Percentiles rank a stretch among this genome's conserved stretches.
These are phyloP conservation scores for Tulasnella sp. DNA, from an alignment of 768 basidiomycete genomes.

Conservation along the genomic window DNA sequence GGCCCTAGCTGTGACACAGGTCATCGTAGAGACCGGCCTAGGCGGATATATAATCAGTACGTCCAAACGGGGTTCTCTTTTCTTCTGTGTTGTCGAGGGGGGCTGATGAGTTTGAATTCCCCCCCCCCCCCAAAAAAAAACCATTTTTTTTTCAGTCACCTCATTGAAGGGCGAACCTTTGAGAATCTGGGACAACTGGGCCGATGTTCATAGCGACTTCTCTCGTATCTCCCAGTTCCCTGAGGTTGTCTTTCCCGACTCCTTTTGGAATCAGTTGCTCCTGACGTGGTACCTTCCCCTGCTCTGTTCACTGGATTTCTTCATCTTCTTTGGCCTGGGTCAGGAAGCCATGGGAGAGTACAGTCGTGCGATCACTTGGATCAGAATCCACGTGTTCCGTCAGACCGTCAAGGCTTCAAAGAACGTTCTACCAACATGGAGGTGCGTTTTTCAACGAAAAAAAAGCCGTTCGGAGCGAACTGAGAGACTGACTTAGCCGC, in stretches of 20 bases:
- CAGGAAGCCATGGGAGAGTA: constrained; percentile 37
- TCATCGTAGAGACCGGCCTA: constrained; percentile 29
- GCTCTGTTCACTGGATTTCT: constrained; percentile 35
- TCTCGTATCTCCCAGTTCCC: constrained; percentile 33
- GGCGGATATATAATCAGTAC: constrained; percentile 2
- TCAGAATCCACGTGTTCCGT: background rate
- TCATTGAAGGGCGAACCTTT: too few species aligned
- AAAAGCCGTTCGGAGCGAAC: background rate
- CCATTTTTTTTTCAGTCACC: background rate
- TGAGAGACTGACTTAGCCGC: background rate
- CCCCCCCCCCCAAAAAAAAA: too few species aligned
- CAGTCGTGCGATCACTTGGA: constrained; percentile 16
- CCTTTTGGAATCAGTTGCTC: constrained; percentile 4
- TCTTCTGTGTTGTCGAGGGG: too few species aligned
- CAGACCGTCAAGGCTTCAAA: background rate
- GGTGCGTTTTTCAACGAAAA: too few species aligned
- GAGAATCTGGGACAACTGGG: constrained; percentile 41
- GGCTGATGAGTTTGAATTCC: too few species aligned
- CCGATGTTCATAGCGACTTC: constrained; percentile 39
- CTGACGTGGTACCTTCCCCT: constrained; percentile 25
- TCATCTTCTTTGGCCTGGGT: constrained; percentile 43
- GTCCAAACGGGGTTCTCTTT: too few species aligned
- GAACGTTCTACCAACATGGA: constrained; percentile 7
- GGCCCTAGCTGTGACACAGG: constrained; percentile 37
- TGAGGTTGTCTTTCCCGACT: constrained; percentile 22